Percentiles rank a stretch among this genome's conserved stretches.
Conservation (phyloP, 148 eudicot genomes). For the Rhododendron mucronatum region DNA sequence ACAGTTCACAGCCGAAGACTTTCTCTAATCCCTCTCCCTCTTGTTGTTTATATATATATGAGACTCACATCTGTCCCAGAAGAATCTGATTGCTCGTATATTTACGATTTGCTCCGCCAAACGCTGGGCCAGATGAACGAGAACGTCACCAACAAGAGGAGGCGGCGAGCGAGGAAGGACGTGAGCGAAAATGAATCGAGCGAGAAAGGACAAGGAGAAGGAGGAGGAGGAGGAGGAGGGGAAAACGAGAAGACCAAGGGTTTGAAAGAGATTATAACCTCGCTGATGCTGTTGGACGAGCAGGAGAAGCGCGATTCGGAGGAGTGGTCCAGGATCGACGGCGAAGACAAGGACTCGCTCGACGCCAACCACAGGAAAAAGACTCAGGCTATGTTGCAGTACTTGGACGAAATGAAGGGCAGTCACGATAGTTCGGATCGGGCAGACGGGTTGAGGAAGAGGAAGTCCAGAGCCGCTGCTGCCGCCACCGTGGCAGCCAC, state of each 20-base stretch:
- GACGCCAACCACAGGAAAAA: slow-evolving; percentile 42
- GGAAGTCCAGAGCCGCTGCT: not conserved
- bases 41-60: not conserved
- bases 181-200: not conserved
- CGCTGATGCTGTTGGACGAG: slow-evolving; percentile 50
- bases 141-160: not conserved
- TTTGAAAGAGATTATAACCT: slow-evolving; percentile 52
- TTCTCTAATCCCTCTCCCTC: not conserved
- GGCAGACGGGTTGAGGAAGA: slow-evolving; percentile 15
- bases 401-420: slow-evolving; percentile 30
- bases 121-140: slow-evolving; percentile 22
- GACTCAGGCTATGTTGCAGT: slow-evolving; percentile 41
- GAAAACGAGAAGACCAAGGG: slow-evolving; percentile 27
- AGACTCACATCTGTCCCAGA: not conserved
- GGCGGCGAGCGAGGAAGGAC: not conserved
- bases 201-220: not conserved
- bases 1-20: slow-evolving; percentile 26
- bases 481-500: not conserved
- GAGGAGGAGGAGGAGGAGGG: too few relatives aligned
- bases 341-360: slow-evolving; percentile 32
- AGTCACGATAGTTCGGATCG: slow-evolving; percentile 25
- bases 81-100: slow-evolving; percentile 14
- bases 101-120: not conserved
- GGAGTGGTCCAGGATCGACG: slow-evolving; percentile 27
- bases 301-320: slow-evolving; percentile 48